Percentiles rank a stretch among this genome's conserved stretches.
Evolutionary conservation across 2,329 filamentous ascomycete species (phyloP).

Genomic region (Exophiala spinifera): DNA sequence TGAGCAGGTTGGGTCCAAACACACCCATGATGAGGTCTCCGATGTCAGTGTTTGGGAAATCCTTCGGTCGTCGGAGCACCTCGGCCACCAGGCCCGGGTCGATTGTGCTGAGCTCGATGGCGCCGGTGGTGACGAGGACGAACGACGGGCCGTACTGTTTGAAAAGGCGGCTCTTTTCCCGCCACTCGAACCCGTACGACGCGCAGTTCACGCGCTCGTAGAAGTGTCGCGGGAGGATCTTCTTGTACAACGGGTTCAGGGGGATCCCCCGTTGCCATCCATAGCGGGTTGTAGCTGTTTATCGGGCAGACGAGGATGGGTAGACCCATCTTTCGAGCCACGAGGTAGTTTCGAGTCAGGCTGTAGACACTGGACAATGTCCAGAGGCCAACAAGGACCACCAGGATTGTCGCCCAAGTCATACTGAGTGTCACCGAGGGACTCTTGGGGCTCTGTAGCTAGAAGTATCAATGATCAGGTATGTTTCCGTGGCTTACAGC

Average conservation of each 20-base stretch:
- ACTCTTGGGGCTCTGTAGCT: no score
- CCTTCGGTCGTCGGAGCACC: conserved; percentile 36
- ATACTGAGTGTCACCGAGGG: neutral
- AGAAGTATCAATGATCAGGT: no score
- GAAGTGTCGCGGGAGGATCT: conserved; percentile 30
- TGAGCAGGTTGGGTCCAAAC: conserved; percentile 35
- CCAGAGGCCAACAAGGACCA: conserved; percentile 8
- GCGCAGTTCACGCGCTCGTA: conserved; percentile 30
- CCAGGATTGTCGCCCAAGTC: conserved; percentile 5
- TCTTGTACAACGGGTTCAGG: conserved; percentile 26
- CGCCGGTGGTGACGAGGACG: conserved; percentile 33
- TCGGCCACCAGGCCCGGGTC: conserved; percentile 34
- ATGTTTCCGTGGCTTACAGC: no score
- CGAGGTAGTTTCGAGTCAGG: conserved; percentile 28
- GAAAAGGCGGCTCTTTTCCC: conserved; percentile 29
- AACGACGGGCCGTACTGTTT: conserved; percentile 33
- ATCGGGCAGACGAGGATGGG: conserved; percentile 30
- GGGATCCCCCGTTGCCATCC: conserved; percentile 32
- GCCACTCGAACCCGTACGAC: conserved; percentile 38
- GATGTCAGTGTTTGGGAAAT: conserved; percentile 35
- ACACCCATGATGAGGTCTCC: conserved; percentile 34
- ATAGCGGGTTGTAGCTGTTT: conserved; percentile 28
- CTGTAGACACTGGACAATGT: conserved; percentile 8
- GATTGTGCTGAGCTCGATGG: conserved; percentile 28
- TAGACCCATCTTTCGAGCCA: conserved; percentile 30